phyloP scores from a whole-genome alignment of 306 rosid species.

The Abrus pulchellus region DNA sequence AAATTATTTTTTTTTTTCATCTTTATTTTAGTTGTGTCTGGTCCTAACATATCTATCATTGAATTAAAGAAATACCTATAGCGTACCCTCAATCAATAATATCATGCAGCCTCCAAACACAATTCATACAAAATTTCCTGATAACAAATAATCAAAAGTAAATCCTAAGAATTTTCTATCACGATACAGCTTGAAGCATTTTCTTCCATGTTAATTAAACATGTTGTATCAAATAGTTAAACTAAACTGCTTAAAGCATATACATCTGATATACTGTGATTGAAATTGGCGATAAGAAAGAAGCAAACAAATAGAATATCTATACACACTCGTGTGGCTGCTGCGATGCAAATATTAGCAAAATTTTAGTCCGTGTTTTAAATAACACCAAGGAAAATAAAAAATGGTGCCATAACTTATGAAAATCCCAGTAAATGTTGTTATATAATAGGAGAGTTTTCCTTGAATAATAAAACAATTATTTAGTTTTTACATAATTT shows the following conservation, averaged over 20 bases:
- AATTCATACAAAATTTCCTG: slow-evolving; percentile 10
- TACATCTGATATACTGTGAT: background rate
- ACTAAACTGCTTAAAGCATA: background rate
- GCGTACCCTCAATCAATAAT: background rate
- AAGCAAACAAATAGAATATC: background rate
- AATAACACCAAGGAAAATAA: too few relatives aligned
- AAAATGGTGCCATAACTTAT: background rate
- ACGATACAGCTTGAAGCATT: background rate
- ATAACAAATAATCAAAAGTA: slow-evolving; percentile 2
- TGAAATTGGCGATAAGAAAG: background rate
- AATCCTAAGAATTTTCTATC: background rate
- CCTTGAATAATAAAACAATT: slow-evolving; percentile 20
- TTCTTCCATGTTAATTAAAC: background rate
- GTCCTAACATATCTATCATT: too few relatives aligned
- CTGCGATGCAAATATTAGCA: too few relatives aligned
- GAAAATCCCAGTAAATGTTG: background rate
- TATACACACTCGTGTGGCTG: too few relatives aligned
- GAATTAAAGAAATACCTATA: background rate
- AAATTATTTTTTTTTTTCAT: too few relatives aligned
- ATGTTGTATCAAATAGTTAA: background rate
- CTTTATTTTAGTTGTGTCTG: too few relatives aligned
- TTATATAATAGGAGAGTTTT: background rate
- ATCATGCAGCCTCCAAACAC: background rate
- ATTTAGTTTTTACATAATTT: slow-evolving; percentile 1
- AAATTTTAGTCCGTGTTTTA: too few relatives aligned